phyloP scores from a whole-genome alignment of 2,329 filamentous ascomycete genomes.

The Xylariaceae sp. region DNA sequence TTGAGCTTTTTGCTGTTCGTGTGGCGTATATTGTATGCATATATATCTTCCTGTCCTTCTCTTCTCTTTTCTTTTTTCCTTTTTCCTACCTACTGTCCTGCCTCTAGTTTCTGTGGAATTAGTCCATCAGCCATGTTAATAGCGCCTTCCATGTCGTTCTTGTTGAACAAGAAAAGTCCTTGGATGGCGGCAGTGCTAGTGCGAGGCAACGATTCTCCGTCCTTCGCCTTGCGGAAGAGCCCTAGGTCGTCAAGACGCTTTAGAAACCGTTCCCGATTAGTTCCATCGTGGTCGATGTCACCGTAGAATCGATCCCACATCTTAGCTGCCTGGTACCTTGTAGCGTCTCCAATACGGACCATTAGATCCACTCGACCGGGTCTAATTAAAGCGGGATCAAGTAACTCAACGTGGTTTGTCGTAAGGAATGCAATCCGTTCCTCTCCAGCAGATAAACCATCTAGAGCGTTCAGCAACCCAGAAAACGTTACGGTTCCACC shows the following conservation, averaged over 20 bases:
- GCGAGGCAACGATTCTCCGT: constrained; percentile 49
- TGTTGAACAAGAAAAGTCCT: constrained; percentile 93
- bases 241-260: constrained; percentile 68
- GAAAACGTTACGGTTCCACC: constrained; percentile 94
- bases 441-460: constrained; percentile 92
- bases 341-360: constrained; percentile 85
- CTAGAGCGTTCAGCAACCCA: constrained; percentile 80
- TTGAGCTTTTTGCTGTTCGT: too few species aligned
- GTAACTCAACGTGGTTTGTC: constrained; percentile 87
- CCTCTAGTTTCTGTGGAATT: constrained; percentile 59
- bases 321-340: constrained; percentile 76
- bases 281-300: constrained; percentile 69
- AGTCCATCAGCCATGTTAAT: constrained; percentile 76
- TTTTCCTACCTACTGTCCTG: constrained; percentile 43
- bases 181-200: constrained; percentile 92
- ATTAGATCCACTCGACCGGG: constrained; percentile 95
- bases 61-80: too few species aligned
- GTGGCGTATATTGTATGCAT: too few species aligned
- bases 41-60: too few species aligned
- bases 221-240: constrained; percentile 63
- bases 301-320: constrained; percentile 97
- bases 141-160: constrained; percentile 84
- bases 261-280: constrained; percentile 70
- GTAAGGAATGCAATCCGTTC: constrained; percentile 93
- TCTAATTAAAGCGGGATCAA: constrained; percentile 86